Conservation (phyloP, 1,284 basidiomycete genomes). For the Leccinum fallax region DNA sequence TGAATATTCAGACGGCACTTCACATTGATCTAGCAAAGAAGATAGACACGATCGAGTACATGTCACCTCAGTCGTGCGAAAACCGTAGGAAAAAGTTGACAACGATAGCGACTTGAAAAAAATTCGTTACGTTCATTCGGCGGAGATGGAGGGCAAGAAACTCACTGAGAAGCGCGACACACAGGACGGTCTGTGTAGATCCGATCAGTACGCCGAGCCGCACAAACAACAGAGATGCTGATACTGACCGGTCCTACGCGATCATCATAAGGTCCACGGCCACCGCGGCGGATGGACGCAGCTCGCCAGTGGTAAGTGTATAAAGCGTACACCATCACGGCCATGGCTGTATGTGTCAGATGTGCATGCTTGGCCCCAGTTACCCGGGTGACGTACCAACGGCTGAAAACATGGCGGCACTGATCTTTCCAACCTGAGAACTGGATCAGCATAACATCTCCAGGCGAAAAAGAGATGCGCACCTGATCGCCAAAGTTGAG, state of each 20-base stretch:
- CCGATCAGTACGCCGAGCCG: slow-evolving; percentile 7
- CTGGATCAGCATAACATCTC: slow-evolving; percentile 3
- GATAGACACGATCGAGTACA: not conserved
- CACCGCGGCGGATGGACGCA: slow-evolving; percentile 87
- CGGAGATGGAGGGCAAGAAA: slow-evolving; percentile 7
- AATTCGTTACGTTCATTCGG: slow-evolving; percentile 6
- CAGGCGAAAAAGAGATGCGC: slow-evolving; percentile 17
- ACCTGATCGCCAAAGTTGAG: slow-evolving; percentile 96
- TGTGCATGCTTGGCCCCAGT: not conserved
- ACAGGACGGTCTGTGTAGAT: slow-evolving; percentile 74
- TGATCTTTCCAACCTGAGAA: slow-evolving; percentile 82
- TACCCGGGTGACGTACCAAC: slow-evolving; percentile 64
- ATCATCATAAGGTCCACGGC: slow-evolving; percentile 96
- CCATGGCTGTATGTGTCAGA: slow-evolving; percentile 70
- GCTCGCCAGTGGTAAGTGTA: slow-evolving; percentile 98
- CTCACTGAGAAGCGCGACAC: slow-evolving; percentile 81
- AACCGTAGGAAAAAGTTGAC: slow-evolving; percentile 90
- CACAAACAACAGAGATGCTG: slow-evolving; percentile 11
- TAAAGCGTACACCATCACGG: slow-evolving; percentile 95
- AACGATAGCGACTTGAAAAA: slow-evolving; percentile 73
- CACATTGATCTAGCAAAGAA: slow-evolving; percentile 20
- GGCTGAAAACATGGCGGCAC: slow-evolving; percentile 89
- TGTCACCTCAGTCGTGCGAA: slow-evolving; percentile 40
- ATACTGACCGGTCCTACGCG: slow-evolving; percentile 78
- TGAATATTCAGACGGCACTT: slow-evolving; percentile 2